Base-by-base conservation (phyloP, 164 flowering plant species). In the Platanus orientalis region DNA sequence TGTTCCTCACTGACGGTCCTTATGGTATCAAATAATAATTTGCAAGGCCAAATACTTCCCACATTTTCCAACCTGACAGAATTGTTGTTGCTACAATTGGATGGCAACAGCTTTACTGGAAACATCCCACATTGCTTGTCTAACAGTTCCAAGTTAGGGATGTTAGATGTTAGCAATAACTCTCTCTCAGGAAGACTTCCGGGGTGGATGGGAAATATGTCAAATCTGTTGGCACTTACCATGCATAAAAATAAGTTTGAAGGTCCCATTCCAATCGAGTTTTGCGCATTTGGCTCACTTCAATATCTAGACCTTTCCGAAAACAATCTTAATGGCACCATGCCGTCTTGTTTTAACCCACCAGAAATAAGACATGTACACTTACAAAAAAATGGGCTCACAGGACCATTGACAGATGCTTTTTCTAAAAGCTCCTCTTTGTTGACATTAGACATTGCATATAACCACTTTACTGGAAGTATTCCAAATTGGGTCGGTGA, bases 121-220 rank as follows among this genome's bases (percentile, higher is more conserved):
- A 36, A 36, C 12, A 36, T 36, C 9, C 12, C 9, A 7, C 7
- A 1, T 2, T 10, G 42, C 7, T 36, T 51, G 13, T 25, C 19
- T 13, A 36, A 25, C 9, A 19, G 48, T 26, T 7, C 21, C 2
- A 0, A 6, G 6, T 6, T 61, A 3, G 0, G 0, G 11, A 17
- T 30, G 10, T 49, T 61, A n/a, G 40, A 61, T 30, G 20, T 61
- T 13, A 27, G 64, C 4, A 52, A 62, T 24, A 44, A 45, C n/a
- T 4, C 12, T 2, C 1, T 44, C 16, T 0, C 49, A 1, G 49
- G 49, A 12, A 62, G 9, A 24, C 3, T 13, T 5, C 21, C 16
- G 2, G 16, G 34, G 23, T 16, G 13, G 50, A 26, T 40, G 0
- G 32, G 49, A 2, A 40, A 9, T 5, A 20, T 44, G n/a, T 14